Base-by-base conservation (phyloP, 352 stramenopile species). In the Phytophthora multivora region DNA sequence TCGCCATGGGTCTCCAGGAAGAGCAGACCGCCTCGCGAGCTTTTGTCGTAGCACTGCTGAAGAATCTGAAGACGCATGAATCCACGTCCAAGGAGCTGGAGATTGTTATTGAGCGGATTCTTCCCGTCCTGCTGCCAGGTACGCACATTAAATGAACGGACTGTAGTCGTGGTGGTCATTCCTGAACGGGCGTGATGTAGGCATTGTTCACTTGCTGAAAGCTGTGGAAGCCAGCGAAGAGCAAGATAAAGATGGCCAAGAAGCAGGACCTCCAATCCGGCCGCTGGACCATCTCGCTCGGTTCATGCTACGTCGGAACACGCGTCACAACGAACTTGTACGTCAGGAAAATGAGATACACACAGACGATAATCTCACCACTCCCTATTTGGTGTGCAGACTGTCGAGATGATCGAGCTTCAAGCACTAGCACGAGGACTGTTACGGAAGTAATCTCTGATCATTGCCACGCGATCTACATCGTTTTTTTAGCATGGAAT, bases 281-380 rank as follows among this genome's bases (percentile, higher is more conserved):
- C 80, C 82, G 8, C 56, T 93, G 7, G 73, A 91, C 61, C 80
- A 91, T 56, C 62, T 91, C 21, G 80, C 82, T 42, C 79, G 74
- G 25, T 91, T 79, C 59, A 64, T 93, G 30, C 62, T 88, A 35
- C 78, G 84, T 12, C 76, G 87, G 25, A 93, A 93, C 42, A 77
- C 80, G n/a, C 66, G 70, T 18, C 71, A 89, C 39, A 53, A 49
- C 3, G 60, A 89, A 41, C 68, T 69, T 15, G 84, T 90, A 64
- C 5, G 80, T 71, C 15, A 16, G 38, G 9, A 28, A 15, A 19
- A n/a, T n/a, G n/a, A 43, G 19, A 33, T 31, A 28, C 10, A 40
- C n/a, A 12, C 10, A 30, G 18, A 38, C 25, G 11, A 23, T n/a
- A 18, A 38, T 47, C 31, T 49, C 43, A 55, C 7, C 9, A 1